These are phyloP conservation scores for Colletotrichum sidae DNA, from an alignment of 2,329 filamentous ascomycete genomes.

Conservation along the genomic window DNA sequence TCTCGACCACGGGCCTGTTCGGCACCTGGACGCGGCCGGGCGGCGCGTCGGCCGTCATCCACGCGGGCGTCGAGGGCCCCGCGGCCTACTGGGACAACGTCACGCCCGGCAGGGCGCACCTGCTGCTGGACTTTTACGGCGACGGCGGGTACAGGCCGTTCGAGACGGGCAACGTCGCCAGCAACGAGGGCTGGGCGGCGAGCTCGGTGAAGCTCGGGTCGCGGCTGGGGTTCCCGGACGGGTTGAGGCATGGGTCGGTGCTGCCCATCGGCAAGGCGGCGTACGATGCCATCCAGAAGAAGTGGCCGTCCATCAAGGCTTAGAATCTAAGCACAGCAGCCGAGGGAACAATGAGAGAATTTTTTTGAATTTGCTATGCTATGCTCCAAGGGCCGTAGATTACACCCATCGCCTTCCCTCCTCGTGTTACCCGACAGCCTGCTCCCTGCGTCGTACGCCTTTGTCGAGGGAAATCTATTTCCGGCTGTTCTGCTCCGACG, in stretches of 20 bases:
- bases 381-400: no score
- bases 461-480: no score
- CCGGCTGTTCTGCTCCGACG: no score
- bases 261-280: slow-evolving; percentile 57
- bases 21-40: slow-evolving; percentile 63
- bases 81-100: slow-evolving; percentile 58
- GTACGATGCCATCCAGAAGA: slow-evolving; percentile 48
- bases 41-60: slow-evolving; percentile 54
- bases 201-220: slow-evolving; percentile 42
- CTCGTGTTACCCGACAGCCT: no score
- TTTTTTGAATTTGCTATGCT: no score
- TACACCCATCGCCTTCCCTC: no score
- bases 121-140: slow-evolving; percentile 63
- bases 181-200: slow-evolving; percentile 57
- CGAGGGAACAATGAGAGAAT: no score
- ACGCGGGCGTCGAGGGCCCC: slow-evolving; percentile 56
- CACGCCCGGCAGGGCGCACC: slow-evolving; percentile 52
- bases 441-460: no score
- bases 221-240: slow-evolving; percentile 55
- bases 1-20: slow-evolving; percentile 60
- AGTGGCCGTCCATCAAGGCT: background rate
- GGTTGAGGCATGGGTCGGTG: slow-evolving; percentile 64
- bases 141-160: slow-evolving; percentile 62
- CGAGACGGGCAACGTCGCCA: slow-evolving; percentile 55
- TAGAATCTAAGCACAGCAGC: no score